phyloP scores from a whole-genome alignment of 495 filamentous ascomycete species.

The Bryoglossum gracile region DNA sequence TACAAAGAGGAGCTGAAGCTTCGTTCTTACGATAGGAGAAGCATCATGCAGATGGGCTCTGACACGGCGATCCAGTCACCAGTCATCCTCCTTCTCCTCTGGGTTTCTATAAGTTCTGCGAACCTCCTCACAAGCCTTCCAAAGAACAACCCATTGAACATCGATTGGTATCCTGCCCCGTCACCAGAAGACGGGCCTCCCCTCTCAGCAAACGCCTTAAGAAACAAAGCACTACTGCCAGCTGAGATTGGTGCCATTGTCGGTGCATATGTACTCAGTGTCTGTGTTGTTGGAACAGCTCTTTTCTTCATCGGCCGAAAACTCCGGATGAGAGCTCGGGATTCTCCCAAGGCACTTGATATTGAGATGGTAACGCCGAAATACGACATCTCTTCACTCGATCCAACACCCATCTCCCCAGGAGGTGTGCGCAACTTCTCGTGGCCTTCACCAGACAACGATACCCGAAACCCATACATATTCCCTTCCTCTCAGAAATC shows the following conservation, averaged over 20 bases:
- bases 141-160: conserved; percentile 31
- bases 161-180: conserved; percentile 50
- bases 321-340: conserved; percentile 46
- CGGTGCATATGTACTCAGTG: conserved; percentile 67
- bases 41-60: conserved; percentile 16
- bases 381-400: conserved; percentile 24
- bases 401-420: conserved; percentile 46
- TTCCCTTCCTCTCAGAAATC: conserved; percentile 35
- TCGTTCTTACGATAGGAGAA: conserved; percentile 1
- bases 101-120: conserved; percentile 12
- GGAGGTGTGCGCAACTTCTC: conserved; percentile 38
- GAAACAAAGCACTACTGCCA: conserved; percentile 57
- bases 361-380: conserved; percentile 56
- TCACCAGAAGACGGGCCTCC: conserved; percentile 52
- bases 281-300: conserved; percentile 57
- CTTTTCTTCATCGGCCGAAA: conserved; percentile 59
- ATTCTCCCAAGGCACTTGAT: conserved; percentile 44
- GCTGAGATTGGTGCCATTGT: conserved; percentile 72
- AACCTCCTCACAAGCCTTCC: conserved; percentile 16
- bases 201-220: conserved; percentile 43
- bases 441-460: conserved; percentile 39
- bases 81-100: conserved; percentile 6
- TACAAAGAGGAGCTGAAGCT: neutral
- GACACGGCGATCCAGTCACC: conserved; percentile 10
- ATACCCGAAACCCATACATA: conserved; percentile 44